These are phyloP conservation scores for Vitis rupestris DNA, from an alignment of 164 flowering plant genomes.

Conservation along the genomic window DNA sequence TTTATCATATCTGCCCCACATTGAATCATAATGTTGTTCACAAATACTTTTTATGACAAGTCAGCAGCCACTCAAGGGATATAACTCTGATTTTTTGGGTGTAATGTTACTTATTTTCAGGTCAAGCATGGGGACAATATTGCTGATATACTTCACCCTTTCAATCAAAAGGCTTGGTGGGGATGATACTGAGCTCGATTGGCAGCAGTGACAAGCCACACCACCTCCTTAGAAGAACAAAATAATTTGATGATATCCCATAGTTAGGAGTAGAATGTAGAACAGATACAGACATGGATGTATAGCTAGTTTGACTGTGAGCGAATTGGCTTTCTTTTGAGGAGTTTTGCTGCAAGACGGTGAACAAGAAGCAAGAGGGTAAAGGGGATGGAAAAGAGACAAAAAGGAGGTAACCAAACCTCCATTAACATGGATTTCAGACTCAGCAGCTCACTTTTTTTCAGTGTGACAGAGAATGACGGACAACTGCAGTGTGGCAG, in stretches of 20 bases:
- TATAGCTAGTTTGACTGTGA: not conserved
- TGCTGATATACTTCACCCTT: conserved; percentile 74
- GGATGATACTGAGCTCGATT: conserved; percentile 26
- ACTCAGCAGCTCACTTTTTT: conserved; percentile 4
- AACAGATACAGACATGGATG: not conserved
- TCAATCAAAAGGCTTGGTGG: conserved; percentile 38
- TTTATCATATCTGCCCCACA: too few species aligned
- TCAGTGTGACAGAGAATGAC: conserved; percentile 12
- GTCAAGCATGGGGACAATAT: conserved; percentile 82
- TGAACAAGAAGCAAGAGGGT: not conserved
- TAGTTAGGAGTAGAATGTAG: not conserved
- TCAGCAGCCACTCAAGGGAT: too few species aligned
- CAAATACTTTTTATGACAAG: too few species aligned
- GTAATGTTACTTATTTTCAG: conserved; percentile 27
- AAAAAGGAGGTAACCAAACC: conserved; percentile 5
- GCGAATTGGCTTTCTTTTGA: conserved; percentile 3
- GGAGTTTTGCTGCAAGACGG: not conserved
- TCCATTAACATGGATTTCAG: conserved; percentile 1
- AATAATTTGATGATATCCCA: not conserved
- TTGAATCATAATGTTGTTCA: too few species aligned
- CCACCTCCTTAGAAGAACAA: not conserved
- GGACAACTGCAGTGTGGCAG: conserved; percentile 13
- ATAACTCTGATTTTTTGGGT: not conserved
- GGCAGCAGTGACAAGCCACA: conserved; percentile 11
- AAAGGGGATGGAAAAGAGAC: not conserved